These are phyloP conservation scores for Phytophthora pluvialis DNA, from an alignment of 352 stramenopile species.

Conservation along the genomic window DNA sequence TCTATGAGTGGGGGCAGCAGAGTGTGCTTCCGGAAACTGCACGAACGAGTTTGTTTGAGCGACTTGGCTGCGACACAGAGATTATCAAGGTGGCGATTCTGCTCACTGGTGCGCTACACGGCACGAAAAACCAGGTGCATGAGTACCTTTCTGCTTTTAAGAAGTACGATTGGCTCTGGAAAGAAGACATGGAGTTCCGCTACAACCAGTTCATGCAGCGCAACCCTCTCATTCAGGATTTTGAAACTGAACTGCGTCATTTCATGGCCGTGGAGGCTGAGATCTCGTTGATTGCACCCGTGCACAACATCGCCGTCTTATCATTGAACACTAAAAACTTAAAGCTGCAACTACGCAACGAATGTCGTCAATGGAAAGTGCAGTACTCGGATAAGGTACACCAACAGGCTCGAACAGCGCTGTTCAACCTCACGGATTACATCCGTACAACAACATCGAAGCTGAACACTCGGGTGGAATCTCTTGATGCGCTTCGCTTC, in stretches of 20 bases:
- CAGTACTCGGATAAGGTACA: constrained; percentile 88
- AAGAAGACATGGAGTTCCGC: constrained; percentile 88
- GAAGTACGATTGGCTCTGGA: constrained; percentile 92
- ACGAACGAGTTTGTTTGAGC: constrained; percentile 78
- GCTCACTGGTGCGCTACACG: constrained; percentile 82
- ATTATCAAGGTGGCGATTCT: constrained; percentile 91
- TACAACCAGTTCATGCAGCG: constrained; percentile 89
- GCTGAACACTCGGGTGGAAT: constrained; percentile 67
- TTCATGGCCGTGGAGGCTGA: constrained; percentile 86
- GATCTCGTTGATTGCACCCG: constrained; percentile 77
- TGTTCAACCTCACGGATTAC: constrained; percentile 82
- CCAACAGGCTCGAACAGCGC: constrained; percentile 65
- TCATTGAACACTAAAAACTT: constrained; percentile 89
- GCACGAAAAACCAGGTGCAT: constrained; percentile 87
- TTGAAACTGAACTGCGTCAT: constrained; percentile 78
- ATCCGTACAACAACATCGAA: constrained; percentile 79
- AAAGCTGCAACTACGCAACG: constrained; percentile 86
- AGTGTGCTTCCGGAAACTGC: constrained; percentile 55
- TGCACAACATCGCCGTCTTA: constrained; percentile 88
- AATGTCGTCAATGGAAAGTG: constrained; percentile 88
- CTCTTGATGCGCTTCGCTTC: constrained; percentile 76
- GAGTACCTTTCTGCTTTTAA: constrained; percentile 86
- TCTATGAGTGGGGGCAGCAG: constrained; percentile 85
- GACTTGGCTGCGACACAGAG: constrained; percentile 85
- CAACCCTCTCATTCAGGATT: constrained; percentile 84